These are phyloP conservation scores for Plantago coronopus DNA, from an alignment of 305 asterid genomes.

Conservation along the genomic window DNA sequence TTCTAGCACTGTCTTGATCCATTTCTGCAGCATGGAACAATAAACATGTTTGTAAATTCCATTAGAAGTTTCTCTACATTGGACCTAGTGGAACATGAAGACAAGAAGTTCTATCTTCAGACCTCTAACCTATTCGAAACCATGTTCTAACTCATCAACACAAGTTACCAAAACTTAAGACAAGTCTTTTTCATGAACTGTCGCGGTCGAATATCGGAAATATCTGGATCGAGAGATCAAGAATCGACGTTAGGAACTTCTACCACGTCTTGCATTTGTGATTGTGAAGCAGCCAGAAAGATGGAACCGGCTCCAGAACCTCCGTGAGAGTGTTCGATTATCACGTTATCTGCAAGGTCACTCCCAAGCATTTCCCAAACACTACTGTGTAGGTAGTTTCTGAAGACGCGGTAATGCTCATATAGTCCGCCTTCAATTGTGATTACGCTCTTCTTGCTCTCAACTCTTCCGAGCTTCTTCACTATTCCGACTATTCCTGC, in stretches of 20 bases:
- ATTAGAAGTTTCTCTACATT: constrained; percentile 17
- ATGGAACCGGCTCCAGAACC: constrained; percentile 73
- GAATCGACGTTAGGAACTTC: constrained; percentile 8
- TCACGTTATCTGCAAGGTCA: constrained; percentile 57
- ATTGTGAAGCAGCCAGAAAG: constrained; percentile 64
- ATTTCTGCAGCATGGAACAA: too few relatives aligned
- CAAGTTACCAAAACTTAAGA: neutral
- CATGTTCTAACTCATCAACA: constrained; percentile 3
- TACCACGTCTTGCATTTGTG: constrained; percentile 42
- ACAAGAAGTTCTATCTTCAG: constrained; percentile 15
- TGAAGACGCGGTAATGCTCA: constrained; percentile 62
- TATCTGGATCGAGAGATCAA: neutral
- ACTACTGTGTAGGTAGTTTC: constrained; percentile 66
- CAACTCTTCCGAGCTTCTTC: constrained; percentile 54
- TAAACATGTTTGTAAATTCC: constrained; percentile 13
- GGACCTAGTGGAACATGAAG: constrained; percentile 15
- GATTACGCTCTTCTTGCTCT: constrained; percentile 49
- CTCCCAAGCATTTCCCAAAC: constrained; percentile 85
- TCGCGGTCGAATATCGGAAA: neutral
- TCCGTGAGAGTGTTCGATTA: constrained; percentile 65
- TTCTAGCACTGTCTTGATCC: constrained; percentile 18
- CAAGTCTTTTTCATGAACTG: neutral
- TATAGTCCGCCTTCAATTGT: constrained; percentile 69
- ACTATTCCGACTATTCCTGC: constrained; percentile 73
- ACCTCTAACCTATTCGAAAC: constrained; percentile 22